phyloP scores from a whole-genome alignment of 306 rosid genomes.

The Malus domestica region DNA sequence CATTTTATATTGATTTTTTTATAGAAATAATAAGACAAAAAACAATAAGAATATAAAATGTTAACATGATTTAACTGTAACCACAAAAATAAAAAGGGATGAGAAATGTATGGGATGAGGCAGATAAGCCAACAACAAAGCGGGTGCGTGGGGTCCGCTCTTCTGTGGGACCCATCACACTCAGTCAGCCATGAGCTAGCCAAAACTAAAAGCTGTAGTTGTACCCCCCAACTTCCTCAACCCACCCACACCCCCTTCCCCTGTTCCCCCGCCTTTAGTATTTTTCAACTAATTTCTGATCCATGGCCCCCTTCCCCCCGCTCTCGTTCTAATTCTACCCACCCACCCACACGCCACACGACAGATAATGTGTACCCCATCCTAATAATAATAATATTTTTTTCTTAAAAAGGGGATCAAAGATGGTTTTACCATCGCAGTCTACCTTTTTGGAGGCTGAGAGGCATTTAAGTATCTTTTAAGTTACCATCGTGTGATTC shows the following conservation, averaged over 20 bases:
- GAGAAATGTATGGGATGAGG: no score
- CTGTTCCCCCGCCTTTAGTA: conserved; percentile 27
- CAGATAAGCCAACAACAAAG: conserved; percentile 26
- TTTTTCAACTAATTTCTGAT: conserved; percentile 11
- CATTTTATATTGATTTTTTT: no score
- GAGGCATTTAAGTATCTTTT: fast-evolving
- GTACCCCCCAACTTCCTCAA: neutral
- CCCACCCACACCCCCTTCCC: neutral
- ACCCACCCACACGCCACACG: neutral
- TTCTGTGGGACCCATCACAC: conserved; percentile 16
- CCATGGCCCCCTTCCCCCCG: neutral
- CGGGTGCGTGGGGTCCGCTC: conserved; percentile 5
- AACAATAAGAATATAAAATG: no score
- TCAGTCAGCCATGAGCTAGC: neutral
- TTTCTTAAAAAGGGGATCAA: no score
- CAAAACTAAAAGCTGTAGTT: no score
- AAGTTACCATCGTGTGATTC: no score
- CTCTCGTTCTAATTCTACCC: conserved; percentile 1
- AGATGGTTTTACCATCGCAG: no score
- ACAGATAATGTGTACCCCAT: no score
- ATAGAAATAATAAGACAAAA: no score
- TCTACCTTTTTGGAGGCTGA: no score
- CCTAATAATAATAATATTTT: neutral
- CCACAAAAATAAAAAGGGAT: no score
- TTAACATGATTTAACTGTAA: no score